Conservation (phyloP, 2,329 filamentous ascomycete species). For the Colletotrichum sp. region DNA sequence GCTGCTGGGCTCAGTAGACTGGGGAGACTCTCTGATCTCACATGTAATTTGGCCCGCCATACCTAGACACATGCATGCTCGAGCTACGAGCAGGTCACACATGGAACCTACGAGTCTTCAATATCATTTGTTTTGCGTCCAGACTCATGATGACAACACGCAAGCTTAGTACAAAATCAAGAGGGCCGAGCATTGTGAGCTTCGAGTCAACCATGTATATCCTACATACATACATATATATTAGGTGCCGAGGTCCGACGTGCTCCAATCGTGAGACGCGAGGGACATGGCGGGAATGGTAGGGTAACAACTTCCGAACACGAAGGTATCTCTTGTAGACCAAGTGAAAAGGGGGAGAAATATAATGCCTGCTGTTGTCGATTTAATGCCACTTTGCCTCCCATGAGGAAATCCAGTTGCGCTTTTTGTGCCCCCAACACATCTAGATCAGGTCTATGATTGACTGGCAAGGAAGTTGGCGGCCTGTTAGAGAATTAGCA, state of each 20-base stretch:
- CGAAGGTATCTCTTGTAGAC: constrained; percentile 13
- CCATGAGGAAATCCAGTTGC: neutral
- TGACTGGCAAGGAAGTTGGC: constrained; percentile 62
- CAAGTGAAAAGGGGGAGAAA: neutral
- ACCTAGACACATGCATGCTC: neutral
- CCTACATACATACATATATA: constrained; percentile 12
- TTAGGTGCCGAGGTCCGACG: neutral
- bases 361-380: constrained; percentile 9
- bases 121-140: neutral
- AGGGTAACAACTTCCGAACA: neutral
- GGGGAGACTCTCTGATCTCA: neutral
- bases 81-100: neutral
- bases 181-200: neutral
- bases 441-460: constrained; percentile 40
- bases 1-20: neutral
- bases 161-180: neutral
- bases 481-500: constrained; percentile 40
- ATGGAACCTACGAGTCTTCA: neutral
- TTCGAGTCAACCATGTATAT: constrained; percentile 3
- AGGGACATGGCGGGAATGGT: neutral
- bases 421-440: neutral
- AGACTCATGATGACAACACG: neutral
- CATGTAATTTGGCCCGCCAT: neutral
- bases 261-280: neutral
- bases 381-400: constrained; percentile 1